Evolutionary conservation across 768 basidiomycete species (phyloP).

Genomic region (Tricholoma sp.): DNA sequence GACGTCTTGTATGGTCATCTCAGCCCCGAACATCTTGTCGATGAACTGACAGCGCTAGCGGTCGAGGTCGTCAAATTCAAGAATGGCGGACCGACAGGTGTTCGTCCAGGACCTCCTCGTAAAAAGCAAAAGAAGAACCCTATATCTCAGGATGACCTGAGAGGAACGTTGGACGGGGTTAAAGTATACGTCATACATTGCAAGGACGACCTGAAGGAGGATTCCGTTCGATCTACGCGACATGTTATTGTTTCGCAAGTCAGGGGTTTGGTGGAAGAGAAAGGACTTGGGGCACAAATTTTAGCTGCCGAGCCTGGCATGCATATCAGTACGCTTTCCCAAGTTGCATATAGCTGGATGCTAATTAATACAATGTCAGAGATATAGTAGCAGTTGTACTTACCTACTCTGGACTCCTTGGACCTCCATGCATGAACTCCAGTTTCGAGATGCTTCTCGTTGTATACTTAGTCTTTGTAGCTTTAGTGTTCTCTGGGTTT

Average conservation of each 20-base stretch:
- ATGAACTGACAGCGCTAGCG: slow-evolving; percentile 71
- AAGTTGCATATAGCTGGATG: neutral
- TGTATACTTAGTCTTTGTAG: slow-evolving; percentile 38
- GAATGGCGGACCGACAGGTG: slow-evolving; percentile 17
- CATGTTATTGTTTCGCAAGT: slow-evolving; percentile 76
- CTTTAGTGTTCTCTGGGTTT: slow-evolving; percentile 25
- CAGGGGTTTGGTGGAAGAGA: slow-evolving; percentile 50
- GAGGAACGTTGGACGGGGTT: slow-evolving; percentile 52
- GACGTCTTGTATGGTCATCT: slow-evolving; percentile 82
- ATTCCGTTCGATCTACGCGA: slow-evolving; percentile 45
- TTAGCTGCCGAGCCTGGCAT: slow-evolving; percentile 75
- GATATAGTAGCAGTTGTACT: slow-evolving; percentile 25
- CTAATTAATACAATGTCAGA: slow-evolving; percentile 17
- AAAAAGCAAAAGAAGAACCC: slow-evolving; percentile 37
- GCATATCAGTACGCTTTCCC: slow-evolving; percentile 61
- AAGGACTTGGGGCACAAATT: slow-evolving; percentile 67
- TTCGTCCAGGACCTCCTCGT: slow-evolving; percentile 24
- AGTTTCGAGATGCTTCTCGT: slow-evolving; percentile 1
- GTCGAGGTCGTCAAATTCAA: slow-evolving; percentile 54
- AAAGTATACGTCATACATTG: slow-evolving; percentile 82
- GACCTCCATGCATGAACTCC: slow-evolving; percentile 8
- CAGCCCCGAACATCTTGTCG: slow-evolving; percentile 70
- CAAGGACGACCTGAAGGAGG: slow-evolving; percentile 65
- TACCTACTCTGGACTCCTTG: neutral
- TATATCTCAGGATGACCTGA: slow-evolving; percentile 37